Evolutionary conservation across 768 basidiomycete species (phyloP), one percentile per base, ranked within the genome.

Genomic region (Russula lepida): DNA sequence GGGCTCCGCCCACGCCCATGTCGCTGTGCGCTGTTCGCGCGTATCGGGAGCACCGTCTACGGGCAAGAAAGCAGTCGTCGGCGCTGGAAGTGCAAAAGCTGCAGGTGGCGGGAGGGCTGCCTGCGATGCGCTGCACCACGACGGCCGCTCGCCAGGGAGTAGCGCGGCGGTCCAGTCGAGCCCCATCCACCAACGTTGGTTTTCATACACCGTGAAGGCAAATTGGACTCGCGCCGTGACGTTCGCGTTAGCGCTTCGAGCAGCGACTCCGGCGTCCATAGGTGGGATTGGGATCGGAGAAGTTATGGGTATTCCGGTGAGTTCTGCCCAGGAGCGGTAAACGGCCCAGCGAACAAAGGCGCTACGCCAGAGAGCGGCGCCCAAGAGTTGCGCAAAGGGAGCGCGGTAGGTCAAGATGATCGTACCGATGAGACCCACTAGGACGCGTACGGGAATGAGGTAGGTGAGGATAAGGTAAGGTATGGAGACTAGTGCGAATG

Each of bases 181-280:
- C 13, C 89, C 93, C 83, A 98, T 84, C 94, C 94, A 98, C 94
- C 94, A 95, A 6, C 94, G 81, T 74, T 97, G 93, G 73, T 95
- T 95, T 72, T 97, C 93, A 69, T 91, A 86, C 12, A 95, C 74
- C n/a, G 87, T 91, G 69, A 95, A 95, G 50, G 89, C 79, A 75
- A 95, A 94, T 23, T 88, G 84, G 33, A 88, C 73, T 12, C 59
- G 47, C 6, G 32, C 55, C 11, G 43, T 58, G 12, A 58, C 28
- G 2, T 46, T 39, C 21, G 58, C 48, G 15, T 61, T 44, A 6
- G 54, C 49, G 13, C 51, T 30, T 7, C 21, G 59, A 3, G 54
- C 43, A 2, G 64, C 47, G 1, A 66, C 32, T 4, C 59, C 73
- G 46, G 73, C 60, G 62, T 69, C 51, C 60, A 79, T 72, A 51